Conservation (phyloP, 306 rosid species). For the Cicer judaicum region DNA sequence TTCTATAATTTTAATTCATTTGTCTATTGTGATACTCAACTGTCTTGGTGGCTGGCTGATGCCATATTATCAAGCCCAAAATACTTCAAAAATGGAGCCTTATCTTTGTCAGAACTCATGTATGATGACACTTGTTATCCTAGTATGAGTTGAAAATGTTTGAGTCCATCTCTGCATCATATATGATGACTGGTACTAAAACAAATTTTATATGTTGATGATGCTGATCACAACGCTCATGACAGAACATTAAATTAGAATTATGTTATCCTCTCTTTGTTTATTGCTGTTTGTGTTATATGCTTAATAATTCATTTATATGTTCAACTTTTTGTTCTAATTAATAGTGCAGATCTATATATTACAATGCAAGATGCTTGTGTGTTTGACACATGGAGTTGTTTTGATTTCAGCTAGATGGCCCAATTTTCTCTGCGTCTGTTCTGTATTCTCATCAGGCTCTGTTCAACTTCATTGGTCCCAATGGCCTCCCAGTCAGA, state of each 20-base stretch:
- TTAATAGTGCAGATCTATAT: conserved; percentile 9
- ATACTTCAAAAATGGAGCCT: neutral
- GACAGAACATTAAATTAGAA: neutral
- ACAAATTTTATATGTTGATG: conserved; percentile 25
- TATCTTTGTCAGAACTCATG: conserved; percentile 10
- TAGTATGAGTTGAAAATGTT: neutral
- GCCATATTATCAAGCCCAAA: conserved; percentile 5
- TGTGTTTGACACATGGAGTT: conserved; percentile 48
- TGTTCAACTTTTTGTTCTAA: conserved; percentile 1
- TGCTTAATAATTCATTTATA: conserved; percentile 6
- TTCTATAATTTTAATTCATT: neutral
- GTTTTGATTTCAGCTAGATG: conserved; percentile 83
- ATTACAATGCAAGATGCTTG: conserved; percentile 16
- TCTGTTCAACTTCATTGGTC: conserved; percentile 98
- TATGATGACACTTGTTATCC: conserved; percentile 18
- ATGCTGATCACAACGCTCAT: neutral
- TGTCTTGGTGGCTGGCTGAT: conserved; percentile 30
- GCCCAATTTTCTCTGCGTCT: conserved; percentile 91
- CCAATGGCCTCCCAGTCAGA: conserved; percentile 87
- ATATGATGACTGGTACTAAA: neutral
- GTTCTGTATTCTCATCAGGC: conserved; percentile 95
- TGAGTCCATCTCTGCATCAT: neutral
- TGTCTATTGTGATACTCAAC: neutral
- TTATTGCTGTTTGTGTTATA: conserved; percentile 22
- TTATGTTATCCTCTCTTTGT: conserved; percentile 25